These are phyloP conservation scores for Podospora pseudopauciseta DNA, from an alignment of 495 filamentous ascomycete species.

Conservation along the genomic window DNA sequence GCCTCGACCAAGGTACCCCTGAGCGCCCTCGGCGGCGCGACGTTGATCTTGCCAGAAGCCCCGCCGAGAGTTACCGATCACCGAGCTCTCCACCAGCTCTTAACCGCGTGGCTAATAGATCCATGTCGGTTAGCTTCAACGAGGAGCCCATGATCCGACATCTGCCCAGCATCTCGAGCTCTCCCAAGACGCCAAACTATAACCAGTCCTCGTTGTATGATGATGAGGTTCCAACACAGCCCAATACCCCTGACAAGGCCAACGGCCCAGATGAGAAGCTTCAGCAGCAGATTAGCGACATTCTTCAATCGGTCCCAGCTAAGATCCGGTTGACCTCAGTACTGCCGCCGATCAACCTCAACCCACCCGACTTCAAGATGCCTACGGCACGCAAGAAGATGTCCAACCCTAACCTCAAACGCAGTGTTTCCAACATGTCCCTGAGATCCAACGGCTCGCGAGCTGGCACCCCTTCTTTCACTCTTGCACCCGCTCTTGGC, in stretches of 20 bases:
- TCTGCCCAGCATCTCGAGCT: conserved; percentile 31
- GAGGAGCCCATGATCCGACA: conserved; percentile 39
- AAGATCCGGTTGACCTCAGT: conserved; percentile 69
- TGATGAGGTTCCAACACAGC: conserved; percentile 32
- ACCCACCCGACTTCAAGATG: conserved; percentile 46
- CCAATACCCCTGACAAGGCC: conserved; percentile 33
- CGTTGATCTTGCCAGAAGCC: conserved; percentile 19
- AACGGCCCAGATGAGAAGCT: conserved; percentile 59
- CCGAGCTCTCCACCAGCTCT: conserved; percentile 40
- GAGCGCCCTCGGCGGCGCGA: conserved; percentile 36
- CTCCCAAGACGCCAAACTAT: conserved; percentile 25
- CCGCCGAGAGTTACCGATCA: conserved; percentile 37
- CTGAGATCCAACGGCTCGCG: conserved; percentile 39
- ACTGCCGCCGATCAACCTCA: conserved; percentile 42
- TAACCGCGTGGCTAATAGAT: conserved; percentile 36
- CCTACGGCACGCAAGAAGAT: conserved; percentile 37
- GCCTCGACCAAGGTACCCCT: conserved; percentile 29
- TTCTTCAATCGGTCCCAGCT: conserved; percentile 75
- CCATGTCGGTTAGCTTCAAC: conserved; percentile 43
- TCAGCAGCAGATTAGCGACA: conserved; percentile 79
- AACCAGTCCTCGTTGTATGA: conserved; percentile 18
- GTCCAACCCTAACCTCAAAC: conserved; percentile 35
- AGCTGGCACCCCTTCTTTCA: conserved; percentile 65
- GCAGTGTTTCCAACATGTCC: conserved; percentile 44
- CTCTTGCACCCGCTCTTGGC: conserved; percentile 58